Evolutionary conservation across 306 rosid species (phyloP), one percentile per base, ranked within the genome.

Genomic region (Luffa aegyptiaca): DNA sequence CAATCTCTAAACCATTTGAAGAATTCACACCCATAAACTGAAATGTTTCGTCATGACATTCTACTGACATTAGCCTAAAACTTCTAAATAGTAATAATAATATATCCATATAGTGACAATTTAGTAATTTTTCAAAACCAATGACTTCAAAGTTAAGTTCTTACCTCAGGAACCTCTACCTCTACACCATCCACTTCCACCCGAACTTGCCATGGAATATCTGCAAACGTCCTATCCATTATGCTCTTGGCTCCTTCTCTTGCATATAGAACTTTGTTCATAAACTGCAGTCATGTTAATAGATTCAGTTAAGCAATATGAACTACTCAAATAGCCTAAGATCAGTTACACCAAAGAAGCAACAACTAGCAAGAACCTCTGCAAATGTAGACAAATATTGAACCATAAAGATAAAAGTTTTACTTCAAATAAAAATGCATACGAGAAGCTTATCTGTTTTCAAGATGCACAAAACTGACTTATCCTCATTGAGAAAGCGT

Each of bases 191-290:
- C 99, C 81, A 96, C 99, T 80, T 86, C 93, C 80, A 96, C 97
- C 68, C 90, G 94, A 73, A 96, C 89, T 85, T 93, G 92, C 94
- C 93, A 96, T 75, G 94, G 97, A 80, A 96, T 91, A 89, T 96
- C 98, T 9, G 77, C 97, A 90, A 91, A 93, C 56, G 99, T 93
- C 86, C 98, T 91, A 71, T 96, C 99, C 90, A 96, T 96, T 77
- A 96, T 96, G 70, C 90, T 87, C 89, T 83, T 96, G 18, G 99
- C 99, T 1, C 99, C 99, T 89, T 96, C 99, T 89, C 99, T 87
- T 73, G 99, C 99, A 82, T 96, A 96, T 80, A 96, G 98, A 74
- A 96, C 99, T 90, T 96, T 96, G 81, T 96, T 96, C 99, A 96
- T 96, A 84, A 96, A 96, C 99, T 96, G 98, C 91, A 91, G 44